A percentile compares a stretch with the other conserved stretches of the same genome.
These are phyloP conservation scores for Gracilaria vermiculophylla DNA, from an alignment of 23 red algal genomes.

Conservation along the genomic window DNA sequence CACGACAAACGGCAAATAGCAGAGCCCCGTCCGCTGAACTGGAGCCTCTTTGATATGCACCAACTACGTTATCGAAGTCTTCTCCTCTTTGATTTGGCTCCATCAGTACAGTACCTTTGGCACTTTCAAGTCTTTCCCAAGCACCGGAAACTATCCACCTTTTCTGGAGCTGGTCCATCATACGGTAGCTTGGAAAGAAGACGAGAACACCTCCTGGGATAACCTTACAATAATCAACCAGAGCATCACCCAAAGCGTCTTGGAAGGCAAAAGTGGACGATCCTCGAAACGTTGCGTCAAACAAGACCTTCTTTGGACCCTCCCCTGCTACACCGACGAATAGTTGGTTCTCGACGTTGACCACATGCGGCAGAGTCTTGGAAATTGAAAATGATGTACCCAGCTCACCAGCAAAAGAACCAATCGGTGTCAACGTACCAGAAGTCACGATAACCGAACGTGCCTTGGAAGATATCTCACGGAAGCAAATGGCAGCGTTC, in stretches of 20 bases:
- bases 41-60: constrained; percentile 25
- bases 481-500: constrained; percentile 84
- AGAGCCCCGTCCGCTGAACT: constrained; percentile 52
- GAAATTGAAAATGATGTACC: constrained; percentile 53
- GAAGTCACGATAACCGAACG: constrained; percentile 79
- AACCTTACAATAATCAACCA: constrained; percentile 53
- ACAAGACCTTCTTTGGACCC: constrained; percentile 12
- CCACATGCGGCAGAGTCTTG: constrained; percentile 67
- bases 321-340: constrained; percentile 49
- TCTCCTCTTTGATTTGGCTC: constrained; percentile 58
- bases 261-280: constrained; percentile 65
- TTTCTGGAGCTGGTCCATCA: constrained; percentile 48
- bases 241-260: constrained; percentile 68
- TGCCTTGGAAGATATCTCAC: constrained; percentile 49
- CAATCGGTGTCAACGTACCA: constrained; percentile 85
- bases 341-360: constrained; percentile 72
- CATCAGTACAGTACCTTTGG: constrained; percentile 48
- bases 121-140: constrained; percentile 46
- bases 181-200: constrained; percentile 87
- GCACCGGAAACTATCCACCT: constrained; percentile 61
- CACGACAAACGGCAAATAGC: constrained; percentile 82
- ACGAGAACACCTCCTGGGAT: constrained; percentile 82
- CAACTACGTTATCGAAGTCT: constrained; percentile 46
- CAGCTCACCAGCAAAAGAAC: constrained; percentile 78
- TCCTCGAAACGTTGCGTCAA: constrained; percentile 56